phyloP scores from a whole-genome alignment of 1,139 yeast species.

The Protomyces inundatus region DNA sequence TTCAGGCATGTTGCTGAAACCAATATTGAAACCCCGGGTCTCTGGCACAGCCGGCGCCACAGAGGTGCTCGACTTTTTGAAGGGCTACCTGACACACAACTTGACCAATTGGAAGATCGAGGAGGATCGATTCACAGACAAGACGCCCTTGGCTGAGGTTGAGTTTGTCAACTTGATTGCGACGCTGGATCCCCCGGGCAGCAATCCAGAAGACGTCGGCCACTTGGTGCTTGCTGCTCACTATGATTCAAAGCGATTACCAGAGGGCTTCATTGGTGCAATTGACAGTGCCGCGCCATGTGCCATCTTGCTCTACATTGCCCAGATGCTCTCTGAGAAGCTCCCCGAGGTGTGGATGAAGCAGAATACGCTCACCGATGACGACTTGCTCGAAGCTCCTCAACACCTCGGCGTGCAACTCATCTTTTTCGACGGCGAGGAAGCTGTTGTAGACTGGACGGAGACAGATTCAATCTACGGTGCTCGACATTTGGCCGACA shows the following conservation, averaged over 20 bases:
- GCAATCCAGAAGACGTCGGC: slow-evolving; percentile 34
- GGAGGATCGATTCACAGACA: slow-evolving; percentile 43
- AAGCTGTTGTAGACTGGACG: slow-evolving; percentile 51
- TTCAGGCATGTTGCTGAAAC: slow-evolving; percentile 34
- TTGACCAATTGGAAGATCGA: slow-evolving; percentile 41
- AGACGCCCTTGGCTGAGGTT: slow-evolving; percentile 39
- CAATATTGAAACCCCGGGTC: slow-evolving; percentile 40
- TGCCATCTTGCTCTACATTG: slow-evolving; percentile 48
- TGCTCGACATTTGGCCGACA: slow-evolving; percentile 47
- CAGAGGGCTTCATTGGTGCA: slow-evolving; percentile 56
- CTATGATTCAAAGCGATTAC: slow-evolving; percentile 49
- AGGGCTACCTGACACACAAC: slow-evolving; percentile 34
- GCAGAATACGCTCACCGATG: background rate
- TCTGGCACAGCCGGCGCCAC: slow-evolving; percentile 45
- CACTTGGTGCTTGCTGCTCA: slow-evolving; percentile 50
- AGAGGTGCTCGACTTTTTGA: slow-evolving; percentile 33
- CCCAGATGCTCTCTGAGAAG: slow-evolving; percentile 39
- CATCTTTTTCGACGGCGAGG: slow-evolving; percentile 57
- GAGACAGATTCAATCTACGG: slow-evolving; percentile 53
- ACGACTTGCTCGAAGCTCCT: slow-evolving; percentile 28
- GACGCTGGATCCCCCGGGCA: slow-evolving; percentile 36
- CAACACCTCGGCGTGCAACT: slow-evolving; percentile 44
- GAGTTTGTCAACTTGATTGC: slow-evolving; percentile 49
- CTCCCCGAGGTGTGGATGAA: slow-evolving; percentile 35
- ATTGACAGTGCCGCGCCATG: slow-evolving; percentile 57